Base-by-base conservation (phyloP, 2,329 filamentous ascomycete species). In the Colletotrichum salicis region DNA sequence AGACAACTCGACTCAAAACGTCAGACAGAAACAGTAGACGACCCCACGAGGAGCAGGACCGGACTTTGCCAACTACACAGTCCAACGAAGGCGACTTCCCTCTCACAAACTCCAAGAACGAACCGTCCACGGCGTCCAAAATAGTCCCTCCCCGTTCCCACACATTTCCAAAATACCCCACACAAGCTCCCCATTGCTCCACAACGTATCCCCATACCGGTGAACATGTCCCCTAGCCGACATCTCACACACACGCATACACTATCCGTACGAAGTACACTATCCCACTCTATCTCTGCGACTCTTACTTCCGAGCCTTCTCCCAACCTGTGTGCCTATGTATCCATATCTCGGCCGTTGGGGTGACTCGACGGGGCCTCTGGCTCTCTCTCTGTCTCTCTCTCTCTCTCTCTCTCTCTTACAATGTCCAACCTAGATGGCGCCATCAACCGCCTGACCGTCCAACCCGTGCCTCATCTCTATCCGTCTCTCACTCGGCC, bases 361-460 rank as follows among this genome's bases (percentile, higher is more conserved):
- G 37, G 5, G 15, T 13, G 37, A 29, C 27, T 29, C 19, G 37
- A 41, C 37, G 37, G 37, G 35, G 12, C 51, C 56, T 29, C 37
- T 60, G 24, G n/a, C n/a, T n/a, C n/a, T n/a, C n/a, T n/a, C 27
- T 27, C 27, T 27, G 2, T 27, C 27, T 27, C 27, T 27, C 27
- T 27, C 27, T 27, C 27, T 27, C 27, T 27, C 27, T 37, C 52
- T 37, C 64, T 33, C 24, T 8, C 58, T 63, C 52, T 33, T 54
- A 68, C 56, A 62, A 22, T 8, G 55, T 64, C 35, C 55, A 54
- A 48, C 59, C 10, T 19, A 51, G 59, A 71, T 64, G 45, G 59
- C 59, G 69, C 45, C 58, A 68, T 69, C 54, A 60, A 56, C 59
- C 69, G 58, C 54, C 54, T 64, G 54, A 64, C 69, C 55, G 19